Conservation (phyloP, 768 basidiomycete genomes). For the Naganishia vishniacii region DNA sequence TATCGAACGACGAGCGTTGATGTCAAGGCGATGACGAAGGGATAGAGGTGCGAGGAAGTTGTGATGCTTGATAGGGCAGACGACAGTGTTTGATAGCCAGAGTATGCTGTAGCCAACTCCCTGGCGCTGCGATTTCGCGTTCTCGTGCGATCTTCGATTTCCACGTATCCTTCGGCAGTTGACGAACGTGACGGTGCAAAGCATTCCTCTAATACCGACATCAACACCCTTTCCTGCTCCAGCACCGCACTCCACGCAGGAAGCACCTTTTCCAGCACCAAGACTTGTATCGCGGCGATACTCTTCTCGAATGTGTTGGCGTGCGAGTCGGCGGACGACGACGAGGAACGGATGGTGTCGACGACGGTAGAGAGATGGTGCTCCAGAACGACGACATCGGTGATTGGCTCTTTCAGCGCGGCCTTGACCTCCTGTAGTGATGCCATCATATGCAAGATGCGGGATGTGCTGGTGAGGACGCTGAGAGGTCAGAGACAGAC, state of each 20-base stretch:
- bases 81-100: conserved; percentile 62
- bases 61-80: conserved; percentile 52
- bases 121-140: conserved; percentile 53
- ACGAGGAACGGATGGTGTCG: not conserved
- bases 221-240: conserved; percentile 52
- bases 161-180: conserved; percentile 5
- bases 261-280: conserved; percentile 60
- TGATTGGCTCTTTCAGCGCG: conserved; percentile 11
- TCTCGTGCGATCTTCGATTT: conserved; percentile 37
- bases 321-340: not conserved
- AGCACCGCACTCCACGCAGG: conserved; percentile 65
- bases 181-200: conserved; percentile 57
- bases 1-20: conserved; percentile 59
- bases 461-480: no score
- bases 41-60: conserved; percentile 14
- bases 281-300: conserved; percentile 55
- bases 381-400: not conserved
- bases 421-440: conserved; percentile 2
- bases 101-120: conserved; percentile 49
- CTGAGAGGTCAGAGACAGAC: no score
- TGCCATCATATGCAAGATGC: not conserved
- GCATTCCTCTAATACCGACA: conserved; percentile 59
- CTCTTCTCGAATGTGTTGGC: not conserved
- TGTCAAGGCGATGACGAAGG: conserved; percentile 43
- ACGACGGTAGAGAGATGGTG: not conserved